Evolutionary conservation across 768 basidiomycete species (phyloP), one percentile per base, ranked within the genome.

Genomic region (Agrocybe chaxingu): DNA sequence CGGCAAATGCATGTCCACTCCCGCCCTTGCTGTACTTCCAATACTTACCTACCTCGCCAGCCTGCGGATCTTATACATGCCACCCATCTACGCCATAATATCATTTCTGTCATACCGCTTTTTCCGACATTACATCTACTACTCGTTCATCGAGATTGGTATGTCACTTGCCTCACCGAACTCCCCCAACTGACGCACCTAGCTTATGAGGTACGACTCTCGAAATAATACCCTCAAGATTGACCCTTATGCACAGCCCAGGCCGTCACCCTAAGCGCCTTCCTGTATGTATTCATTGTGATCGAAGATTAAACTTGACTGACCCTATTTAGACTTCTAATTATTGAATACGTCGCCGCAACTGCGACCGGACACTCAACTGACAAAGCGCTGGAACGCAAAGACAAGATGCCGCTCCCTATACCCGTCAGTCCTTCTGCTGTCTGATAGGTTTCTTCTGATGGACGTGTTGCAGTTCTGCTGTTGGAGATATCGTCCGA

Each of bases 21-120:
- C 37, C 41, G 19, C 18, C 18, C 40, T 43, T 51, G 30, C 39
- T 38, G 31, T 24, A 13, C 18, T 42, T 12, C 34, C 47, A 31
- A 40, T 32, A 35, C 42, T 31, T 2, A 29, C 13, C 36, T 42
- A 42, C 8, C 13, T 36, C 45, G 40, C 10, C 61, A 89, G 87
- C 51, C 58, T 91, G n/a, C 82, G 90, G 51, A 82, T 92, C 41
- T 61, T 92, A 55, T 90, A 89, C 58, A 89, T 93, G 89, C 90
- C 91, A 2, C 80, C 83, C 1, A 75, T 92, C 38, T 92, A 88
- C 64, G 85, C 85, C 24, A 70, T 92, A 54, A 80, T 94, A 43
- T 90, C 89, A 1, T 95, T 94, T 71, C 79, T 89, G 58, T 89
- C 88, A 24, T 95, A 90, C 60, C 81, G 92, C 1, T 94, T 71